Base-by-base conservation (phyloP, 352 stramenopile species). In the Pythium aphanidermatum region DNA sequence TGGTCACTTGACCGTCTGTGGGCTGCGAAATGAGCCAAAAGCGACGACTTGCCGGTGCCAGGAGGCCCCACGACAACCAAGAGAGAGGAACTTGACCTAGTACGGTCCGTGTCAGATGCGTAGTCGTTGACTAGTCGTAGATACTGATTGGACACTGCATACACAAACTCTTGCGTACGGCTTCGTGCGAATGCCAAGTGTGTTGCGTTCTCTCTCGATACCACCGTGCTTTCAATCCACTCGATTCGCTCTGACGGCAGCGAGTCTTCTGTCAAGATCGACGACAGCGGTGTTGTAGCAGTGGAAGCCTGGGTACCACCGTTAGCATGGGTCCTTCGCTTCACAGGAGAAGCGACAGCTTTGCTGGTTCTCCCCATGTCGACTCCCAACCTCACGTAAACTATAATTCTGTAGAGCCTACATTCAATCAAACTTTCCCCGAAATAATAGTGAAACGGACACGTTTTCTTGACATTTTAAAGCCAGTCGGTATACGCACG, bases 151-250 rank as follows among this genome's bases (percentile, higher is more conserved):
- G 77, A 70, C 25, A 70, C 51, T 0, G 72, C 68, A 43, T 83
- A 88, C 14, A 83, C 66, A 26, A 88, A 88, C 32, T 85, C 80
- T 26, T 70, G 55, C 26, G 68, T 81, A 40, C 79, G 79, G 48
- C 79, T 92, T 37, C 64, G 65, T n/a, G 74, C 68, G 46, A 88
- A 92, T 35, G 80, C 77, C 13, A 63, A 29, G 40, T 92, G 80
- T 5, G 74, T 86, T 12, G 74, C 80, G 19, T 69, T 88, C 38
- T 92, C 77, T 11, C 80, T 69, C 25, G 60, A 86, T 24, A 90
- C 66, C 24, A 84, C 65, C 23, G 78, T 81, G 56, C 73, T 90
- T 32, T 90, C 74, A 5, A 83, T 49, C 1, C 62, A 57, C 40
- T 80, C 65, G 10, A 55, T 37, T 10, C 51, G 58, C 21, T 57